Evolutionary conservation across 805 yeast genomes (phyloP), one percentile per base, ranked within the genome.

Genomic region (Clavispora vitiphila): DNA sequence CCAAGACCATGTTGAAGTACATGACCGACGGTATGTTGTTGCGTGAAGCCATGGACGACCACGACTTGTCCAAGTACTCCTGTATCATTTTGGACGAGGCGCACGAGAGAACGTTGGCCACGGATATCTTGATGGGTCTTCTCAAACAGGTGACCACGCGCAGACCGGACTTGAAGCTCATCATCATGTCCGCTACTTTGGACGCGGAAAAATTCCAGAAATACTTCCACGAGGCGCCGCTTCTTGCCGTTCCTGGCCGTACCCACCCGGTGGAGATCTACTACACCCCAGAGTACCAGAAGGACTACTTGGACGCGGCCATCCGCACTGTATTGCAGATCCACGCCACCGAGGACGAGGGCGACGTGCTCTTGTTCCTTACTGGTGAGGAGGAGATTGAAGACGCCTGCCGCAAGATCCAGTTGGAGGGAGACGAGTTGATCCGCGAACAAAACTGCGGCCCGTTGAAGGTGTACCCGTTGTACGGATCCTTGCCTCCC

Each of bases 11-110:
- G 27, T 71, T 91, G 56, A 88, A 89, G 65, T 91, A 93, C 70
- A 87, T 91, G 97, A 91, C 99, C 9, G 99, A 91, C 71, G 99
- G 99, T 81, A 90, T 91, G 97, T 75, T 91, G 40, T 71, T 91
- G 52, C 78, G 97, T 58, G 99, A 91, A 67, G 97, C 97, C 22
- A 90, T 93, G 98, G 93, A 85, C 50, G 99, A 91, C 61, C 96
- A 88, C 53, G 77, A 82, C 46, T 72, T 91, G 61, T 66, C 69
- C 5, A 74, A 83, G 50, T 91, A 91, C 63, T 83, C 95, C 14
- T 91, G 96, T 56, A 86, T 91, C 46, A 88, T 91, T 50, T 71
- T 91, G 47, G 99, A 91, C 76, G 99, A 91, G 71, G 98, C 98
- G 35, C 99, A 91, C 70, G 99, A 91, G 67, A 83, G 99, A 64